Evolutionary conservation across 2,329 filamentous ascomycete species (phyloP).

Genomic region (Daldinia sp.): DNA sequence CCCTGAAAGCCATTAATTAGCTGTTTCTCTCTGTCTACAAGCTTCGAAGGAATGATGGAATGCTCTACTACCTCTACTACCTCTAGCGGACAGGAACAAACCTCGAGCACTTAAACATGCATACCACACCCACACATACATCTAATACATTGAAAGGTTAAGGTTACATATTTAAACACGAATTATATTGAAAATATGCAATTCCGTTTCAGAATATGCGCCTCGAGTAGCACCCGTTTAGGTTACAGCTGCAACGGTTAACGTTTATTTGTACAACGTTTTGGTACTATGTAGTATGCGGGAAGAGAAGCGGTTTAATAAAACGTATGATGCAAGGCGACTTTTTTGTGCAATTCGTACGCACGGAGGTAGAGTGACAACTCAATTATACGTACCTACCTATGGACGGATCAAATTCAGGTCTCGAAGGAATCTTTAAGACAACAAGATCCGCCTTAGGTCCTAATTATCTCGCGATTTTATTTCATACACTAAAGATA

Average conservation of each 20-base stretch:
- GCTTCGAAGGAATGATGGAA: slow-evolving; percentile 19
- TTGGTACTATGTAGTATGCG: slow-evolving; percentile 2
- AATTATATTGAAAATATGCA: slow-evolving; percentile 31
- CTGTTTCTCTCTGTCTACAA: slow-evolving; percentile 1
- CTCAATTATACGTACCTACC: background rate
- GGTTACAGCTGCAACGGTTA: slow-evolving; percentile 26
- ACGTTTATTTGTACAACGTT: slow-evolving; percentile 24
- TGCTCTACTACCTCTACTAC: background rate
- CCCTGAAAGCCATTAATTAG: slow-evolving; percentile 20
- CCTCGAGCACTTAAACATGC: background rate
- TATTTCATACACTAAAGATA: background rate
- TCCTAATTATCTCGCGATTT: background rate
- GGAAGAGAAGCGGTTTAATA: slow-evolving; percentile 6
- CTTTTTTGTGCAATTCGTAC: background rate
- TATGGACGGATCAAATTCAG: background rate
- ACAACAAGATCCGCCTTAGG: background rate
- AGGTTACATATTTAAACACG: background rate
- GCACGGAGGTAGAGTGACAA: background rate
- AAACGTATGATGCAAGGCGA: background rate
- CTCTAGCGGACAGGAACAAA: background rate
- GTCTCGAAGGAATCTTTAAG: background rate
- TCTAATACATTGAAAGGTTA: slow-evolving; percentile 20
- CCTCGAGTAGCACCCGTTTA: slow-evolving; percentile 15
- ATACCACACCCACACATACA: background rate
- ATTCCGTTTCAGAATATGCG: slow-evolving; percentile 40